Percentiles rank a stretch among this genome's conserved stretches.
phyloP scores from a whole-genome alignment of 2,329 filamentous ascomycete species.

The Colletotrichum cordylinicola region DNA sequence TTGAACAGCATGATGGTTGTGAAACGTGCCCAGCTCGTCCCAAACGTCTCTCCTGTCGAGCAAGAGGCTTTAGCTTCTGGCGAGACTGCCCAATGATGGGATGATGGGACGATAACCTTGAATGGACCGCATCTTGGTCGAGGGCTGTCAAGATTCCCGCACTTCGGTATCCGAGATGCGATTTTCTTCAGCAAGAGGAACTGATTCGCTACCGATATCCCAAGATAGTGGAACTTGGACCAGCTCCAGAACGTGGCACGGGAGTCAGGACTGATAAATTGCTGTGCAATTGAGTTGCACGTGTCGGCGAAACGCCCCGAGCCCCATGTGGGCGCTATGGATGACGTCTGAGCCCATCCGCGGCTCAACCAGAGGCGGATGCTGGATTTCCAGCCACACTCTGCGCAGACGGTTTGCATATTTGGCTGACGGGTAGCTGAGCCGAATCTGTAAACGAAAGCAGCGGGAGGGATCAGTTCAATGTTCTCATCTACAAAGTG shows the following conservation, averaged over 20 bases:
- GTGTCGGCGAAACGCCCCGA: background rate
- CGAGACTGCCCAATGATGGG: slow-evolving; percentile 2
- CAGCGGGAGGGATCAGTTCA: background rate
- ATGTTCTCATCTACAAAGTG: background rate
- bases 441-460: background rate
- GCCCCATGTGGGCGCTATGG: background rate
- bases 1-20: background rate
- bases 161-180: background rate
- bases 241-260: background rate
- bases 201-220: background rate
- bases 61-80: background rate
- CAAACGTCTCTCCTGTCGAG: background rate
- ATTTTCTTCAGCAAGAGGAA: background rate
- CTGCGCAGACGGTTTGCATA: background rate
- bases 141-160: background rate
- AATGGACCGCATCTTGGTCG: background rate
- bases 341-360: background rate
- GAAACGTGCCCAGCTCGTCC: slow-evolving; percentile 2
- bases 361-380: background rate
- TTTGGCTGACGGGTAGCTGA: background rate
- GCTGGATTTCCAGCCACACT: background rate
- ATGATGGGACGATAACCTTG: slow-evolving; percentile 4
- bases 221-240: background rate
- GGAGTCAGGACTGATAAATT: background rate
- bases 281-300: background rate